These are phyloP conservation scores for Xylariaceae sp. DNA, from an alignment of 2,329 filamentous ascomycete species.

Conservation along the genomic window DNA sequence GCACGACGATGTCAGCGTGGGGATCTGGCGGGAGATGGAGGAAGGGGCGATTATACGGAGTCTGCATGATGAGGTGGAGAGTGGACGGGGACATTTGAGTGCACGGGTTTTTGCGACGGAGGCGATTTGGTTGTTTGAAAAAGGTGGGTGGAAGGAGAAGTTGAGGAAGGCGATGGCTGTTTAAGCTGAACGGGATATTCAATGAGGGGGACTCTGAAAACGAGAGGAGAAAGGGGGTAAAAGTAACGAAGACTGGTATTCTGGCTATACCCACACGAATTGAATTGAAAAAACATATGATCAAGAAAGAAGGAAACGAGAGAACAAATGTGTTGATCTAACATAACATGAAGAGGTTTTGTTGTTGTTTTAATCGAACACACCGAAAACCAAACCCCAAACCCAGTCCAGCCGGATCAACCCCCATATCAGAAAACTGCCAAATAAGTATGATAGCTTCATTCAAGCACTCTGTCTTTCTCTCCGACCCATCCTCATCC, in stretches of 20 bases:
- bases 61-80: conserved; percentile 67
- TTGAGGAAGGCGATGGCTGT: conserved; percentile 43
- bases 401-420: conserved; percentile 5
- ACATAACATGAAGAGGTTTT: too few relatives aligned
- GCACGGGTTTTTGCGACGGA: conserved; percentile 82
- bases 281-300: too few relatives aligned
- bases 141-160: conserved; percentile 64
- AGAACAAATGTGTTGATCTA: neutral
- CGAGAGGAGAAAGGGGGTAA: neutral
- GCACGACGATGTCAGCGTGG: conserved; percentile 61
- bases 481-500: too few relatives aligned
- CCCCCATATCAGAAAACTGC: neutral
- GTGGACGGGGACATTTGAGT: conserved; percentile 69
- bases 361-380: too few relatives aligned
- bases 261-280: too few relatives aligned
- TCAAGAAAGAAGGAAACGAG: neutral
- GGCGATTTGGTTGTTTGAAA: conserved; percentile 76
- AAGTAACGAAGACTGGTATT: neutral
- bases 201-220: too few relatives aligned
- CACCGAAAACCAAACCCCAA: neutral
- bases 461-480: neutral
- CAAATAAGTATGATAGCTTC: neutral
- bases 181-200: too few relatives aligned
- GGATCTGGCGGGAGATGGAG: conserved; percentile 77
- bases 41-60: conserved; percentile 71